Evolutionary conservation across 768 basidiomycete species (phyloP).

Genomic region (Calocybe gangraenosa): DNA sequence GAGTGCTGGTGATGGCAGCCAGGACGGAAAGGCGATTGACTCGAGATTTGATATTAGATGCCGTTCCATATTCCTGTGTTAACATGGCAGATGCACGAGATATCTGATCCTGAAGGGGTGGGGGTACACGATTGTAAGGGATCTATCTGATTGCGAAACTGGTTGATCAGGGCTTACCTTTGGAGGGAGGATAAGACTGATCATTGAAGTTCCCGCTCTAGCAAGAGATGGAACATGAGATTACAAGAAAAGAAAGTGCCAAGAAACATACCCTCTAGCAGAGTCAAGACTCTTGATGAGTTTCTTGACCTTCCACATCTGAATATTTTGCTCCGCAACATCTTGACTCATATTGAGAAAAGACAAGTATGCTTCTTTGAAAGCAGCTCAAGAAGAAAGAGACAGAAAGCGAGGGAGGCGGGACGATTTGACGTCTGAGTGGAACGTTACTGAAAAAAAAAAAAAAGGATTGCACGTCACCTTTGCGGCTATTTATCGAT

Average conservation of each 20-base stretch:
- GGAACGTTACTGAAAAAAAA: constrained; percentile 19
- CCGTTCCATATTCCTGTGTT: constrained; percentile 96
- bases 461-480: constrained; percentile 19
- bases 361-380: constrained; percentile 25
- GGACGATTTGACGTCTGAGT: constrained; percentile 4
- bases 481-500: constrained; percentile 22
- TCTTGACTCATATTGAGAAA: constrained; percentile 74
- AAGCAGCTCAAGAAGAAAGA: constrained; percentile 19
- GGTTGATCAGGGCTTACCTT: constrained; percentile 49
- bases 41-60: constrained; percentile 99
- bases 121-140: constrained; percentile 8
- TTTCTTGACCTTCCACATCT: constrained; percentile 99
- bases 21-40: constrained; percentile 97
- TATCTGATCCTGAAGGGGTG: constrained; percentile 71
- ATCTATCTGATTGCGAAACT: constrained; percentile 1
- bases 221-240: constrained; percentile 19
- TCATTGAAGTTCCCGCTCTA: constrained; percentile 97
- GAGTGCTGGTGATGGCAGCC: constrained; percentile 97
- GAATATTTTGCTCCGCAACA: constrained; percentile 89
- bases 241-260: constrained; percentile 5
- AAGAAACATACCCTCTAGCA: constrained; percentile 76
- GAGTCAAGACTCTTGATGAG: constrained; percentile 97
- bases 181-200: constrained; percentile 94
- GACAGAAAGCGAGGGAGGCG: constrained; percentile 10
- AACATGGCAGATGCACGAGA: constrained; percentile 93